phyloP scores from a whole-genome alignment of 2,329 filamentous ascomycete species.

The Elsinoe perseae region DNA sequence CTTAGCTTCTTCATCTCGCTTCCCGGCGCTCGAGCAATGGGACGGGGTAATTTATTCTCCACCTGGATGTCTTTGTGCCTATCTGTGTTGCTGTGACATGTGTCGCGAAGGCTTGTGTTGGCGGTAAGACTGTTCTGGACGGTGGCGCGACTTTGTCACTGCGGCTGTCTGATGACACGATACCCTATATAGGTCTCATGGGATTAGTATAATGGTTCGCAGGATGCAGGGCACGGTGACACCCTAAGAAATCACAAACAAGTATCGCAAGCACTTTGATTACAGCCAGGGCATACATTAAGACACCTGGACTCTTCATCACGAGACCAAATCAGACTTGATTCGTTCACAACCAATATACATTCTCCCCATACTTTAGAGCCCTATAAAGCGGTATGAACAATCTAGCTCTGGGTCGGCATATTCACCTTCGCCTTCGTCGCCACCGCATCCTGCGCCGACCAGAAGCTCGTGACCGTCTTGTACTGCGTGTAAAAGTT shows the following conservation, averaged over 20 bases:
- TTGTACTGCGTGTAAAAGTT: conserved; percentile 96
- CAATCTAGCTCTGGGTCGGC: conserved; percentile 55
- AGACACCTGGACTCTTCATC: background rate
- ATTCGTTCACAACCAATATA: background rate
- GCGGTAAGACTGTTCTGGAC: too few species aligned
- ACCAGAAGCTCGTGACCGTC: conserved; percentile 93
- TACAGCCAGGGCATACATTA: background rate
- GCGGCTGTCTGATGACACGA: background rate
- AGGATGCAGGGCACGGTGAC: too few species aligned
- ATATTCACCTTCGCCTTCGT: conserved; percentile 83
- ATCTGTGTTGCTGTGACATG: too few species aligned
- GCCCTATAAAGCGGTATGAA: background rate
- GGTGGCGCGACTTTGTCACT: too few species aligned
- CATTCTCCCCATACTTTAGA: background rate
- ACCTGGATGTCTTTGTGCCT: background rate
- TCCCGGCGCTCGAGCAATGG: background rate
- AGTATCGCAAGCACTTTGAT: background rate
- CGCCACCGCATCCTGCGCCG: conserved; percentile 71
- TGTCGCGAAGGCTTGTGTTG: too few species aligned
- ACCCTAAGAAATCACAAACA: background rate
- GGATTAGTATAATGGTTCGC: too few species aligned
- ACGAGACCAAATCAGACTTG: too few species aligned
- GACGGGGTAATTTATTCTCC: background rate
- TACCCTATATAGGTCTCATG: background rate
- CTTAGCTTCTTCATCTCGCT: background rate